Percentiles rank a stretch among this genome's conserved stretches.
Conservation (phyloP, 192 early-diverging fungal species). For the Allomyces javanicus region DNA sequence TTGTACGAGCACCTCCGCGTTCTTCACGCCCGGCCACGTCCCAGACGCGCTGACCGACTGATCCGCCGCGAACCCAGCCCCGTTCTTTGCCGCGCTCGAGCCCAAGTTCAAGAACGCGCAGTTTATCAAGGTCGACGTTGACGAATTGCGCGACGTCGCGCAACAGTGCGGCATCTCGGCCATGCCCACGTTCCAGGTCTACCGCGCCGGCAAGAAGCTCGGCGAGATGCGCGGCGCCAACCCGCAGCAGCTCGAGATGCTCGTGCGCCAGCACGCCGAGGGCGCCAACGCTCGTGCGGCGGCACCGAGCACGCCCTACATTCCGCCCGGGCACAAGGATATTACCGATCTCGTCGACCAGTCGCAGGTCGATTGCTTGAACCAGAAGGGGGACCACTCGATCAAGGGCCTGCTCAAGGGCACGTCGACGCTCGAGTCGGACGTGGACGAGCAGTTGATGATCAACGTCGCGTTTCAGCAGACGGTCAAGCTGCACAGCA, state of each 20-base stretch:
- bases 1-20: too few species aligned
- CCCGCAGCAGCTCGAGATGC: constrained; percentile 37
- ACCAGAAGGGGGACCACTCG: constrained; percentile 57
- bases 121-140: constrained; percentile 28
- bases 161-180: constrained; percentile 20
- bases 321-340: constrained; percentile 24
- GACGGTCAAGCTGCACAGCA: constrained; percentile 34
- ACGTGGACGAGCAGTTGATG: constrained; percentile 90
- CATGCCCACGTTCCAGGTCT: constrained; percentile 81
- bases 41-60: too few species aligned
- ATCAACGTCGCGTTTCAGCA: constrained; percentile 76
- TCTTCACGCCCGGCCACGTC: too few species aligned
- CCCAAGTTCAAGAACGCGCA: background rate
- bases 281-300: constrained; percentile 9
- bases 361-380: constrained; percentile 64
- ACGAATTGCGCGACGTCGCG: constrained; percentile 28
- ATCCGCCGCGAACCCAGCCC: background rate
- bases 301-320: constrained; percentile 6
- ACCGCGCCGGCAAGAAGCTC: constrained; percentile 49
- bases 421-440: constrained; percentile 59
- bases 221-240: constrained; percentile 67
- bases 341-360: constrained; percentile 39
- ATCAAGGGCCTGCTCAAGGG: constrained; percentile 56
- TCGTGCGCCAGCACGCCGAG: constrained; percentile 45
- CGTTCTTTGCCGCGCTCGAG: background rate